These are phyloP conservation scores for Flaveria ramosissima DNA, from an alignment of 129 eudicot species.

Conservation along the genomic window DNA sequence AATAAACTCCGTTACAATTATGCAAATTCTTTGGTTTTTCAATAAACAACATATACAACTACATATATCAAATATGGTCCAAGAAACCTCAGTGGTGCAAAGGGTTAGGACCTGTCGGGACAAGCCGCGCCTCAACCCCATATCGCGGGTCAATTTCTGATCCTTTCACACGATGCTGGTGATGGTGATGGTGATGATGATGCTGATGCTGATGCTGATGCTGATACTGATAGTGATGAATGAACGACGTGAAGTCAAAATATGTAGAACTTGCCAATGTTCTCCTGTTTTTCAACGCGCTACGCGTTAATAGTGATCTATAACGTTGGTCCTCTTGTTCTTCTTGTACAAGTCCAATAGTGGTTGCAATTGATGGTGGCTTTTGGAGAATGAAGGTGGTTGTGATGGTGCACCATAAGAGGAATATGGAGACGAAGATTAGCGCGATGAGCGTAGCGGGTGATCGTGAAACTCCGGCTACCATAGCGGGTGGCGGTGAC, in stretches of 20 bases:
- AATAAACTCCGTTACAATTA: slow-evolving; percentile 25
- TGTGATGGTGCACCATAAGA: slow-evolving; percentile 28
- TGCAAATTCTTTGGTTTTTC: slow-evolving; percentile 18
- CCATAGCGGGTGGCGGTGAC: slow-evolving; percentile 43
- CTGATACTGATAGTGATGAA: slow-evolving; percentile 28
- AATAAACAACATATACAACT: slow-evolving; percentile 30
- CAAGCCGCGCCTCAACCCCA: slow-evolving; percentile 49
- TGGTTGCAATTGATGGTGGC: background rate
- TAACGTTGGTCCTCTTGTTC: slow-evolving; percentile 16
- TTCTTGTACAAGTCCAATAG: background rate
- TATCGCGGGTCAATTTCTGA: slow-evolving; percentile 47
- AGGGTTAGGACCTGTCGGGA: slow-evolving; percentile 69
- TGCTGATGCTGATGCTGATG: slow-evolving; percentile 27
- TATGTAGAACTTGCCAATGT: slow-evolving; percentile 18
- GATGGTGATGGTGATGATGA: slow-evolving; percentile 13
- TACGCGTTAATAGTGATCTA: background rate
- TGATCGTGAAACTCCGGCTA: slow-evolving; percentile 36
- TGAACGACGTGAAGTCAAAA: slow-evolving; percentile 50
- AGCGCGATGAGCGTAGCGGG: slow-evolving; percentile 17
- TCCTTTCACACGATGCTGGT: slow-evolving; percentile 11
- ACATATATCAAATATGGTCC: slow-evolving; percentile 23
- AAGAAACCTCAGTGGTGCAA: slow-evolving; percentile 63
- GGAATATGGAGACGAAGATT: slow-evolving; percentile 22
- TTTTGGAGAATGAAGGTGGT: background rate
- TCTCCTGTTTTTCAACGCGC: slow-evolving; percentile 15